A percentile compares a stretch with the other conserved stretches of the same genome.
Evolutionary conservation across 805 yeast genomes (phyloP).

Genomic region (Candida multigemmis): DNA sequence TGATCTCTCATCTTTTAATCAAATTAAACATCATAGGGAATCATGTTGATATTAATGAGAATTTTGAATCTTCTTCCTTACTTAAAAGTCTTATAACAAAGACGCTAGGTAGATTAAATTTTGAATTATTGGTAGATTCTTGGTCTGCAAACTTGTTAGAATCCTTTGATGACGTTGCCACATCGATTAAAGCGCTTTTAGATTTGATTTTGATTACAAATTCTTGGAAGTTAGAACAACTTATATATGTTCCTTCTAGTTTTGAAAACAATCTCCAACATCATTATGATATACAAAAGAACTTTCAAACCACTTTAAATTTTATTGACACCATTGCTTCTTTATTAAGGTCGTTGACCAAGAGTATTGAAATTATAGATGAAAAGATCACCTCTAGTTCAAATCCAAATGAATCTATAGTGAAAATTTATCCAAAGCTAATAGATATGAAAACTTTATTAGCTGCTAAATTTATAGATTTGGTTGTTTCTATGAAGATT

Average conservation of each 20-base stretch:
- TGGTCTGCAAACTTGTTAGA: conserved; percentile 13
- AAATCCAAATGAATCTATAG: no score
- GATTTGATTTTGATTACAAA: conserved; percentile 16
- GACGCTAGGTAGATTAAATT: conserved; percentile 12
- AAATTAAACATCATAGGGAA: neutral
- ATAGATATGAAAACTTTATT: conserved; percentile 13
- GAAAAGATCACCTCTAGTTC: no score
- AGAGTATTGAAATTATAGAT: no score
- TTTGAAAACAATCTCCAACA: conserved; percentile 10
- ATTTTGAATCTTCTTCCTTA: conserved; percentile 3
- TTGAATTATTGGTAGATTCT: conserved; percentile 8
- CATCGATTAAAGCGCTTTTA: conserved; percentile 10
- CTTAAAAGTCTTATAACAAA: conserved; percentile 7
- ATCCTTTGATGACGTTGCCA: conserved; percentile 5
- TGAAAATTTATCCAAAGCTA: no score
- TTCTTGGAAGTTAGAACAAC: conserved; percentile 27
- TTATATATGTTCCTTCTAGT: conserved; percentile 13
- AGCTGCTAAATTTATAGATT: conserved; percentile 19
- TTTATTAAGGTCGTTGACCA: no score
- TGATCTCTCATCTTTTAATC: no score
- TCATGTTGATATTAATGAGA: conserved; percentile 1
- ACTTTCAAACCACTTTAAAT: conserved; percentile 3
- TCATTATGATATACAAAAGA: conserved; percentile 12
- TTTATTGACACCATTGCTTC: conserved; percentile 4
- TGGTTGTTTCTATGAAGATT: conserved; percentile 20